Evolutionary conservation across 495 filamentous ascomycete species (phyloP).

Genomic region (Pyrenula massariospora): DNA sequence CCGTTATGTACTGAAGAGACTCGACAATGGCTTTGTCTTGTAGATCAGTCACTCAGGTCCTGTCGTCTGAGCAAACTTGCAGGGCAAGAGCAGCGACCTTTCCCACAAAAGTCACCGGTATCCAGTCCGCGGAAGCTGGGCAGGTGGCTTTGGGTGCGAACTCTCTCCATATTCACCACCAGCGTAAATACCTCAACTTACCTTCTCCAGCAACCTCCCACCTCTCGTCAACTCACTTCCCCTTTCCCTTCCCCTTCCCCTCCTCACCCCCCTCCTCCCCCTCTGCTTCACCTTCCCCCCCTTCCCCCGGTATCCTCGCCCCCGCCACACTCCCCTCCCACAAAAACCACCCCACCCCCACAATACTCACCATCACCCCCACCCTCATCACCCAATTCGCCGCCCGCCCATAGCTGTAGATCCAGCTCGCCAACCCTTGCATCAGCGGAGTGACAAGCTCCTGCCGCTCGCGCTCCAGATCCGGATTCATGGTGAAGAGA

Average conservation of each 20-base stretch:
- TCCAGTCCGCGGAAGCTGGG: no score
- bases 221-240: neutral
- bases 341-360: neutral
- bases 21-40: no score
- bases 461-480: neutral
- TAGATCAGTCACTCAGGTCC: no score
- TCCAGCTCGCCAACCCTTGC: neutral
- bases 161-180: no score
- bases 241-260: neutral
- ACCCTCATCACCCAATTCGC: neutral
- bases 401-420: neutral
- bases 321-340: neutral
- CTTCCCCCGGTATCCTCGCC: neutral
- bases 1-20: no score
- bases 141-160: no score
- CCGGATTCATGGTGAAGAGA: neutral
- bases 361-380: neutral
- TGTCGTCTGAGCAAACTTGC: no score
- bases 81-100: no score
- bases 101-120: no score
- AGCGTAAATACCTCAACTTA: no score
- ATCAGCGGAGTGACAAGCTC: neutral
- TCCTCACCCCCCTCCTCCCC: neutral
- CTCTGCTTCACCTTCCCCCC: neutral
- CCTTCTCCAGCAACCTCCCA: no score